Base-by-base conservation (phyloP, 2,329 filamentous ascomycete species). In the Talaromyces amestolkiae region DNA sequence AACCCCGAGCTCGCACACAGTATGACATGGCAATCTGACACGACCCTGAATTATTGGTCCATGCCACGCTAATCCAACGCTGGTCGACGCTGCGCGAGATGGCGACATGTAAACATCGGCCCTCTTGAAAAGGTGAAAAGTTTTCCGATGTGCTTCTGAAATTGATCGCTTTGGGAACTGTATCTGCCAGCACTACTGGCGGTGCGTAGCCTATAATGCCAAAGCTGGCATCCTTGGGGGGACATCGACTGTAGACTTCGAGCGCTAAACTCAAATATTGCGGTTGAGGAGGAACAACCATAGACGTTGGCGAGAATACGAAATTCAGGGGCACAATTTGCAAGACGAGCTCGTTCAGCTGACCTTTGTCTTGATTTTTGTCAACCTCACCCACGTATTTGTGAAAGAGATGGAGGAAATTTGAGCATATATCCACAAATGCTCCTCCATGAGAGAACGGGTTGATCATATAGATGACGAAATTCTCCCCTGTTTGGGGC, bases 391-490 rank as follows among this genome's bases (percentile, higher is more conserved):
- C 77, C 56, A 81, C 74, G 67, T 87, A 86, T 58, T 82, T 79
- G 68, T 86, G 83, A 69, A 85, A 86, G 0, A 88, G 78, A 7
- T 77, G 73, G 79, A 84, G 84, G 72, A 87, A 88, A 22, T 84
- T 84, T 17, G 82, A 80, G 69, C 85, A 88, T 3, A 87, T 78
- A 67, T 86, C 82, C 74, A 67, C 80, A 24, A 79, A 70, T 39
- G 82, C 80, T 19, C 79, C 77, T 24, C 80, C 75, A 58, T 78
- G 75, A 5, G 76, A 72, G 65, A 86, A 87, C 1, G 85, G 84
- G 69, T 87, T 84, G 59, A 88, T 72, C 64, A 88, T 83, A 71
- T 87, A 88, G 56, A 89, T 78, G 39, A 89, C 82, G 53, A 85
- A 78, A 67, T 78, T 84, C 15, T 79, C 74, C 10, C 72, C 73